Base-by-base conservation (phyloP, 495 filamentous ascomycete species). In the Penicillium taxi region DNA sequence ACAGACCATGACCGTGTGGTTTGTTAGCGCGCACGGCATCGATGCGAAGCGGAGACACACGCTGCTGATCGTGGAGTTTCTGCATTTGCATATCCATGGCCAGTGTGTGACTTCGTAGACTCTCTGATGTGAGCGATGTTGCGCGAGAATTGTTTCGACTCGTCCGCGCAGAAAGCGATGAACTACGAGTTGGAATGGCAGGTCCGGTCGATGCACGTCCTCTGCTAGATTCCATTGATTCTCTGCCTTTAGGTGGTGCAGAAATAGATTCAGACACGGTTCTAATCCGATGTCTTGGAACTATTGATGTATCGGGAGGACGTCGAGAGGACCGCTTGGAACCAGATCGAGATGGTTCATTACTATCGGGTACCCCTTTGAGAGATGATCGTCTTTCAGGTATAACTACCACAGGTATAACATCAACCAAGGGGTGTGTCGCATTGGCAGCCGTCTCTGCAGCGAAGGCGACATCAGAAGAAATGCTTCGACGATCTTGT, bases 321-420 rank as follows among this genome's bases (percentile, higher is more conserved):
- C 52, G 56, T 30, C 44, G 55, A 36, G 46, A 56, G 14, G 60
- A 63, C 13, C 34, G 56, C 39, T 51, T 58, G 39, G 68, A 66
- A 26, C 48, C 60, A 18, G 51, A 55, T 21, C 53, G 52, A 11
- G 68, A 69, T 16, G 60, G 55, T 23, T 41, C 46, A 26, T 59
- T 44, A 32, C 63, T 72, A 39, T 48, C 57, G 9, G 61, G 46
- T 5, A 52, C 49, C 14, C 74, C 77, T 28, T 72, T 75, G 7
- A 82, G 56, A 9, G 82, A 86, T 8, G 81, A 77, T 14, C 58
- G 68, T 26, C 83, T 70, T 27, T 85, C 70, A 9, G 84, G 84
- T 26, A 86, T 75, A 13, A 86, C 74, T 11, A 84, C 74, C 32
- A 86, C 81, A 4, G 80, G 80, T 34, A 83, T 81, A 4, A 78